Evolutionary conservation across 1,284 basidiomycete genomes (phyloP).

Genomic region (Puccinia hordei): DNA sequence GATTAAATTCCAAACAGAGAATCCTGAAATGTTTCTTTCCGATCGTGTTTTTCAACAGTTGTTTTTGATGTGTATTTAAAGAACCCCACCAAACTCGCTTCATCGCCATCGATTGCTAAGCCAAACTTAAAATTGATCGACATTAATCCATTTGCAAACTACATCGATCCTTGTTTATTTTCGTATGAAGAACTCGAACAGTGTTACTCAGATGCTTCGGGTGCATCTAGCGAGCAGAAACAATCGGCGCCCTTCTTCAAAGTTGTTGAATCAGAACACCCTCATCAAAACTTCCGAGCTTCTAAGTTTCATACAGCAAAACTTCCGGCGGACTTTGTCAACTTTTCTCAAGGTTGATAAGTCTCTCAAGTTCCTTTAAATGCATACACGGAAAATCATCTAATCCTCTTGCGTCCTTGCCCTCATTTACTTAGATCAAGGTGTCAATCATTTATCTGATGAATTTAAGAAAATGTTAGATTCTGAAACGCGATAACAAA

Average conservation of each 20-base stretch:
- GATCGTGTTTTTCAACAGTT: conserved; percentile 16
- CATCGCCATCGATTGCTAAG: not conserved
- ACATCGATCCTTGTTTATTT: conserved; percentile 85
- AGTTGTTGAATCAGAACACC: conserved; percentile 21
- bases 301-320: conserved; percentile 37
- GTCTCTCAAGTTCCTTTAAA: not conserved
- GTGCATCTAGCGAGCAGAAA: not conserved
- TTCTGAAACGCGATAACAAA: not conserved
- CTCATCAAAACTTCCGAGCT: conserved; percentile 31
- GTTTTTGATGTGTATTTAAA: conserved; percentile 48
- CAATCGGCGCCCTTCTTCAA: not conserved
- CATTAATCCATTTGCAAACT: conserved; percentile 81
- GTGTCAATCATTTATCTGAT: conserved; percentile 5
- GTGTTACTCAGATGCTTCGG: not conserved
- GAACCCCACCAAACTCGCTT: conserved; percentile 6
- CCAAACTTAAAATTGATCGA: conserved; percentile 68
- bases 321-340: conserved; percentile 26
- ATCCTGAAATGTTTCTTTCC: not conserved
- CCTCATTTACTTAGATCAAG: conserved; percentile 9
- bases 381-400: not conserved
- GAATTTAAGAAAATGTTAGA: conserved; percentile 19
- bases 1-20: not conserved
- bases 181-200: conserved; percentile 71
- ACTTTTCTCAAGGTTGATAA: conserved; percentile 34
- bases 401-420: not conserved